Evolutionary conservation across 805 yeast species (phyloP).

Genomic region (baker's yeast (Saccharomyces cerevisiae)): DNA sequence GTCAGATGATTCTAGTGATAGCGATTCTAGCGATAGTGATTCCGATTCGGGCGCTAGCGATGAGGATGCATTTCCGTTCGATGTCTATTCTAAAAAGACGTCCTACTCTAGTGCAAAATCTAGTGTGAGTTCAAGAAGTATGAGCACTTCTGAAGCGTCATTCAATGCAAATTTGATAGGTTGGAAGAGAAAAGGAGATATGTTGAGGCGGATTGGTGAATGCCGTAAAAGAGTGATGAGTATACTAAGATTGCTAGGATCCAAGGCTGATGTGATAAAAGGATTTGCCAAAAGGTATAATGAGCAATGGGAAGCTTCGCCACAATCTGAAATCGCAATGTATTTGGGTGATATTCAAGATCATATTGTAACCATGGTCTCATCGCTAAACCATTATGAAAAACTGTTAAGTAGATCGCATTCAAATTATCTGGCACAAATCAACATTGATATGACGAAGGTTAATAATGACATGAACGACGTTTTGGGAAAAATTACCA

Average conservation of each 20-base stretch:
- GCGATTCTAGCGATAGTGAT: constrained; percentile 22
- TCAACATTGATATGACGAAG: constrained; percentile 94
- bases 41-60: constrained; percentile 11
- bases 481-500: constrained; percentile 85
- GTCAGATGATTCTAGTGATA: constrained; percentile 39
- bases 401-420: constrained; percentile 91
- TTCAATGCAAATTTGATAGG: constrained; percentile 42
- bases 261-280: constrained; percentile 95
- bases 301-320: constrained; percentile 74
- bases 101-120: constrained; percentile 3
- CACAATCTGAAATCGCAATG: constrained; percentile 82
- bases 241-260: constrained; percentile 70
- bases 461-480: constrained; percentile 97
- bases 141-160: constrained; percentile 28
- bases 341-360: constrained; percentile 96
- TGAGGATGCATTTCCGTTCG: constrained; percentile 6
- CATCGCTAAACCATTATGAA: constrained; percentile 88
- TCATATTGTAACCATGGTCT: constrained; percentile 95
- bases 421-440: constrained; percentile 91
- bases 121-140: constrained; percentile 20
- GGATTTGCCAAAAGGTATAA: constrained; percentile 89
- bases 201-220: constrained; percentile 91
- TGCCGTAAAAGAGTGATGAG: constrained; percentile 93
- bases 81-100: not conserved
- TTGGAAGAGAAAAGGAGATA: constrained; percentile 90